Base-by-base conservation (phyloP, 106 monocot genomes). In the Dactylorhiza incarnata region DNA sequence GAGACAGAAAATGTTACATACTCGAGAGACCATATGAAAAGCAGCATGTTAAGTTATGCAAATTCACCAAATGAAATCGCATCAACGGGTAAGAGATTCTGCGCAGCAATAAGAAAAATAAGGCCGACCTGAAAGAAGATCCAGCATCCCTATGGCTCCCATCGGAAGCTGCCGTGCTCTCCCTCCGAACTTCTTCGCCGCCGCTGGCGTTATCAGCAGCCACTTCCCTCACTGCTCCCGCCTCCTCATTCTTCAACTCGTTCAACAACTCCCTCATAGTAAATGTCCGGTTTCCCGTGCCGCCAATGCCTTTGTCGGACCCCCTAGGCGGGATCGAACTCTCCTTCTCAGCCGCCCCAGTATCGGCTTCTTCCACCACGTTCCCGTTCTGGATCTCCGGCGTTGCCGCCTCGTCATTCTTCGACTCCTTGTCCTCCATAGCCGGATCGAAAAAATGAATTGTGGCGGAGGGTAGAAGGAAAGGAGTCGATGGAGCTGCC, bases 261-360 rank as follows among this genome's bases (percentile, higher is more conserved):
- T 80, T 83, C 48, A 92, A 82, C 19, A 95, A 74, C 89, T 95
- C 90, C 78, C 95, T 74, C 95, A 92, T 90, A 17, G 88, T 90
- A 71, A 92, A 83, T 19, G 83, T 69, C 24, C 87, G 84, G 67
- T 78, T 83, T 70, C 76, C 88, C 49, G 71, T 74, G 7, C 52
- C 82, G 23, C n/a, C 49, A 7, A 72, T 48, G 47, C 9, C 14
- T 23, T 72, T 10, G n/a, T 49, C 72, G 10, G 49, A 20, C 23
- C 44, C 44, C 2, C 49, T 22, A 4, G 72, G 49, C 20, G 49
- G 23, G 49, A 22, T 49, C 22, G 45, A 44, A 69, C 19, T 72
- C 9, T 72, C 72, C 66, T 26, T 67, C 49, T 23, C 72, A 8
- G 48, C 44, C 47, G 49, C 44, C 20, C 72, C 72, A 6, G n/a